Base-by-base conservation (phyloP, 495 filamentous ascomycete genomes). In the Staphylotrichum longicolle region DNA sequence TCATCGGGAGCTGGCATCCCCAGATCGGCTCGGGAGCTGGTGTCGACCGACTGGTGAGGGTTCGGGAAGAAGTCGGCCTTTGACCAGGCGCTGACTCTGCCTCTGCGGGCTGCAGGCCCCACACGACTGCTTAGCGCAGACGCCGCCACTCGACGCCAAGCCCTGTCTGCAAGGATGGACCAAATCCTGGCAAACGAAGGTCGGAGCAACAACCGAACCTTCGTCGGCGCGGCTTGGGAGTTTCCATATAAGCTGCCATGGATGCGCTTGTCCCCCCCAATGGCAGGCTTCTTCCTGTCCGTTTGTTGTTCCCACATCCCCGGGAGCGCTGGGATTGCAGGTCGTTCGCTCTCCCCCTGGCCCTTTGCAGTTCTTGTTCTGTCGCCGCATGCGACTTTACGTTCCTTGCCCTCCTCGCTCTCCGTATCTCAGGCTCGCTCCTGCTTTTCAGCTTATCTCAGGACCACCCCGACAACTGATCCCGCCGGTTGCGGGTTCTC, bases 261-360 rank as follows among this genome's bases (percentile, higher is more conserved):
- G 35, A 50, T 51, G 37, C 47, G 39, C 30, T 52, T 33, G 46
- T 7, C 6, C 30, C 34, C 11, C 48, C 48, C 48, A 53, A 53
- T 53, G 57, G 39, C 46, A 27, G 56, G n/a, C 8, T 35, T 33
- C 1, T 35, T 57, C 34, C 11, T 20, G 41, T 33, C 42, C 32
- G 7, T 50, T 33, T 44, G 37, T 27, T 48, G 55, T 57, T 57
- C 15, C 55, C 55, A 48, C 44, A 48, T 57, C 33, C 8, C 44
- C 42, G 44, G 55, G 34, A 14, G 3, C 14, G 27, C 11, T 15
- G 32, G 41, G n/a, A 15, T 39, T 37, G 49, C 33, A n/a, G n/a
- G 37, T 11, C 54, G 33, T 33, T 39, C 42, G 27, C 32, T 44
- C 27, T 44, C 9, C 15, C 32, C 14, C 30, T 7, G 33, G 20